A percentile compares a stretch with the other conserved stretches of the same genome.
Conservation (phyloP, 495 filamentous ascomycete genomes). For the Cladorrhinum samala region DNA sequence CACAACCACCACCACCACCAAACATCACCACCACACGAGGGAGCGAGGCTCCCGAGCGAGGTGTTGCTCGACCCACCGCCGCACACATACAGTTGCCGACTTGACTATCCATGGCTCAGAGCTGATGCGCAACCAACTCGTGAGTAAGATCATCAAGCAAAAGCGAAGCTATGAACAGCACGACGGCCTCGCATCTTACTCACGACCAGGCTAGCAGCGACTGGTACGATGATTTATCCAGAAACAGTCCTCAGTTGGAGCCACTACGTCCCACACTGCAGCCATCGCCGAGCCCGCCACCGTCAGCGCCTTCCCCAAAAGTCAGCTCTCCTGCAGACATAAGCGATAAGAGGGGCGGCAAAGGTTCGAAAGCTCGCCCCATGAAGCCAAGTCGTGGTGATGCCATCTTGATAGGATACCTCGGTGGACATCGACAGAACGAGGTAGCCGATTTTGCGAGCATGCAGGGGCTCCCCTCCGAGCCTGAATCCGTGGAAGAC, state of each 20-base stretch:
- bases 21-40: too few species aligned
- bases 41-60: slow-evolving; percentile 1
- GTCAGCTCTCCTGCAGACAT: slow-evolving; percentile 34
- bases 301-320: slow-evolving; percentile 25
- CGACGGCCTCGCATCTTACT: slow-evolving; percentile 30
- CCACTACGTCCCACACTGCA: slow-evolving; percentile 35
- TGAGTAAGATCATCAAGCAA: slow-evolving; percentile 24
- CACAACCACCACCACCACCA: too few species aligned
- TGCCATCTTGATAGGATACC: slow-evolving; percentile 47
- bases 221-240: slow-evolving; percentile 36
- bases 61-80: not conserved
- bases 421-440: slow-evolving; percentile 43
- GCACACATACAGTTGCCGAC: not conserved
- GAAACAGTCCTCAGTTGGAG: slow-evolving; percentile 38
- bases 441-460: slow-evolving; percentile 43
- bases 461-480: slow-evolving; percentile 30
- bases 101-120: slow-evolving; percentile 26
- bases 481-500: slow-evolving; percentile 20
- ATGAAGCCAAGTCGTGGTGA: slow-evolving; percentile 45
- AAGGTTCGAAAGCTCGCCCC: slow-evolving; percentile 39
- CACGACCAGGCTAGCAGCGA: slow-evolving; percentile 36
- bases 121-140: slow-evolving; percentile 18
- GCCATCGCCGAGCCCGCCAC: slow-evolving; percentile 32
- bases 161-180: slow-evolving; percentile 42
- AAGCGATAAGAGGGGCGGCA: slow-evolving; percentile 32